Evolutionary conservation across 768 basidiomycete genomes (phyloP).

Genomic region (Galerina marginata): DNA sequence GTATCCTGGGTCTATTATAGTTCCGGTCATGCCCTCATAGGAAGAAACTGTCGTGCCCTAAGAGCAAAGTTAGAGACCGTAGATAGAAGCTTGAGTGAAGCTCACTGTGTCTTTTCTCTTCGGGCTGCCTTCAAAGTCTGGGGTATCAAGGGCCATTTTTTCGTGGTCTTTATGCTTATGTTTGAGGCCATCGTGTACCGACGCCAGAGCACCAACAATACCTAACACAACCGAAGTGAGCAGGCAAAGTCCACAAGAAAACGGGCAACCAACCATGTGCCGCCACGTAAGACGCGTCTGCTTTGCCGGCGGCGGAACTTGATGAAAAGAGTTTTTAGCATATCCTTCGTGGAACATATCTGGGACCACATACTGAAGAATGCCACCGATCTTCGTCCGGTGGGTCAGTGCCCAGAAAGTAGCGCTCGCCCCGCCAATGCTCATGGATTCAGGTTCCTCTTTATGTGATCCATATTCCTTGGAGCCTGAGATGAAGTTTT

Average conservation of each 20-base stretch:
- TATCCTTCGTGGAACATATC: background rate
- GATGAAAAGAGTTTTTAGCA: background rate
- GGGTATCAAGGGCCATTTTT: slow-evolving; percentile 9
- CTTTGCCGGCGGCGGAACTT: background rate
- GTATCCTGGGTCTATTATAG: background rate
- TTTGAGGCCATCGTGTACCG: slow-evolving; percentile 51
- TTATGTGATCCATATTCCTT: slow-evolving; percentile 32
- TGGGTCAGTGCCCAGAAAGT: slow-evolving; percentile 58
- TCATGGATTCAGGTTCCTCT: slow-evolving; percentile 41
- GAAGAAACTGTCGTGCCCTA: slow-evolving; percentile 13
- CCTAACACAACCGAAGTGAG: slow-evolving; percentile 29
- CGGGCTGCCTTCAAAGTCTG: too few relatives aligned
- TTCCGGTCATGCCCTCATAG: background rate
- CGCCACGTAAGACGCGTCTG: background rate
- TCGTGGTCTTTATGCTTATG: slow-evolving; percentile 39
- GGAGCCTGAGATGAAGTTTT: slow-evolving; percentile 20
- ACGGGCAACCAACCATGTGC: background rate
- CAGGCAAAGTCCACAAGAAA: background rate
- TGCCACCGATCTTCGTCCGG: slow-evolving; percentile 49
- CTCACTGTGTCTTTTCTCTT: too few relatives aligned
- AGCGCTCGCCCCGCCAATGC: slow-evolving; percentile 50
- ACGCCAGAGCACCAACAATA: slow-evolving; percentile 45
- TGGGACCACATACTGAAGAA: slow-evolving; percentile 45
- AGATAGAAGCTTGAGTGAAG: too few relatives aligned
- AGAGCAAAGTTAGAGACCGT: too few relatives aligned